These are phyloP conservation scores for Plasmodium cynomolgi DNA, from an alignment of 169 alveolate genomes.

Conservation along the genomic window DNA sequence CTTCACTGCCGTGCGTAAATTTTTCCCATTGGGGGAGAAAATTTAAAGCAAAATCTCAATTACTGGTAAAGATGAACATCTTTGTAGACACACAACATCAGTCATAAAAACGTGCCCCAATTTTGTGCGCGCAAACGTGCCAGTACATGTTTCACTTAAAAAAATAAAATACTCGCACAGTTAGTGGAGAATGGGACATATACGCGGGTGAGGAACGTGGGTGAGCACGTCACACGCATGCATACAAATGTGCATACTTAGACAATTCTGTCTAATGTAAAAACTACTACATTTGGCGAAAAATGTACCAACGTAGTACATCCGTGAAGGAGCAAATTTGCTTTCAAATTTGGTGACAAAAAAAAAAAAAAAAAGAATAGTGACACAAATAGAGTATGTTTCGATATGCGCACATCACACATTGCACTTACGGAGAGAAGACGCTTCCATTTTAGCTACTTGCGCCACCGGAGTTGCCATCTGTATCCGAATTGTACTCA, in stretches of 20 bases:
- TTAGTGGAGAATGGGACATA: not conserved
- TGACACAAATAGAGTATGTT: not conserved
- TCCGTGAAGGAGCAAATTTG: not conserved
- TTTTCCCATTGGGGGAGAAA: not conserved
- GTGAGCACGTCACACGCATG: not conserved
- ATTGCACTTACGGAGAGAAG: not conserved
- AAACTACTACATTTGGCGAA: not conserved
- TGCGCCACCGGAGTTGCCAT: not conserved
- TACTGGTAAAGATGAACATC: not conserved
- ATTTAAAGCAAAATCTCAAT: not conserved
- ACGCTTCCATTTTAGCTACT: not conserved
- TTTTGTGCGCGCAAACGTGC: not conserved
- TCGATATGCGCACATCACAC: not conserved
- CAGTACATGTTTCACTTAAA: not conserved
- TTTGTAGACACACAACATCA: not conserved
- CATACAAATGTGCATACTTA: not conserved
- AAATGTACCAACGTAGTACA: not conserved
- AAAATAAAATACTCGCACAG: not conserved
- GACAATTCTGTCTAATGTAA: not conserved
- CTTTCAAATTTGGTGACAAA: not conserved
- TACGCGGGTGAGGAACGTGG: not conserved
- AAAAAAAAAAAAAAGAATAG: not conserved
- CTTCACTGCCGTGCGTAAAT: not conserved
- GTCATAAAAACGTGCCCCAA: not conserved
- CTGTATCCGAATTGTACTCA: constrained; percentile 57